These are phyloP conservation scores for Crucihimalaya himalaica DNA, from an alignment of 345 rosid genomes.

Conservation along the genomic window DNA sequence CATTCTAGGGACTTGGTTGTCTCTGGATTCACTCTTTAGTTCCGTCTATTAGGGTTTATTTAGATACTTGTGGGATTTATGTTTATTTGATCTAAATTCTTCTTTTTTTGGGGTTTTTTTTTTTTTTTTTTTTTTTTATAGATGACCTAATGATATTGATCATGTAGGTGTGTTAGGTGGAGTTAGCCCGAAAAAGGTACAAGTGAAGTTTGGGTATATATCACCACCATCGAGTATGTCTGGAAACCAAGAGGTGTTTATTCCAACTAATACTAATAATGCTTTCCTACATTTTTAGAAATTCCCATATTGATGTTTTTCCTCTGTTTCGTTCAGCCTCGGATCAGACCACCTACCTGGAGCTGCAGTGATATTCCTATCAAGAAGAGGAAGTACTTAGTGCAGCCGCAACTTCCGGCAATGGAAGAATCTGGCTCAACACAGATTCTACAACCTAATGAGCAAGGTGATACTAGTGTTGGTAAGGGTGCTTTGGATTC, in stretches of 20 bases:
- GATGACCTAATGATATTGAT: conserved; percentile 16
- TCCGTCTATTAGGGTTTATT: conserved; percentile 28
- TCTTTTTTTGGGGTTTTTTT: neutral
- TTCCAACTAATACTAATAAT: conserved; percentile 10
- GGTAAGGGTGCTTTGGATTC: conserved; percentile 31
- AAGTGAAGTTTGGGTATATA: conserved; percentile 25
- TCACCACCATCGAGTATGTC: conserved; percentile 38
- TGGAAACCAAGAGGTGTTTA: conserved; percentile 64
- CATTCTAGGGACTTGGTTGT: neutral
- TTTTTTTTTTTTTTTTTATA: too few relatives aligned
- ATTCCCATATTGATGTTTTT: conserved; percentile 12
- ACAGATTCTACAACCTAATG: conserved; percentile 28
- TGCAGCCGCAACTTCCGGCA: conserved; percentile 49
- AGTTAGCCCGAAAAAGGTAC: conserved; percentile 27
- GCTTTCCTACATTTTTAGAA: conserved; percentile 3
- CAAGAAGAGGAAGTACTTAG: conserved; percentile 75
- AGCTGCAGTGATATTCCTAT: conserved; percentile 68
- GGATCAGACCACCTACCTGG: conserved; percentile 47
- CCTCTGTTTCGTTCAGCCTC: conserved; percentile 48
- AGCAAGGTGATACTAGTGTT: conserved; percentile 35
- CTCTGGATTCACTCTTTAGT: conserved; percentile 21
- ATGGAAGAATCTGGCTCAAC: conserved; percentile 40
- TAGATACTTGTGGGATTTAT: neutral
- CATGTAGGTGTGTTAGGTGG: conserved; percentile 29
- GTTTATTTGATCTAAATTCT: conserved; percentile 18